Evolutionary conservation across 768 basidiomycete genomes (phyloP).

Genomic region (Melanogaster broomeanus): DNA sequence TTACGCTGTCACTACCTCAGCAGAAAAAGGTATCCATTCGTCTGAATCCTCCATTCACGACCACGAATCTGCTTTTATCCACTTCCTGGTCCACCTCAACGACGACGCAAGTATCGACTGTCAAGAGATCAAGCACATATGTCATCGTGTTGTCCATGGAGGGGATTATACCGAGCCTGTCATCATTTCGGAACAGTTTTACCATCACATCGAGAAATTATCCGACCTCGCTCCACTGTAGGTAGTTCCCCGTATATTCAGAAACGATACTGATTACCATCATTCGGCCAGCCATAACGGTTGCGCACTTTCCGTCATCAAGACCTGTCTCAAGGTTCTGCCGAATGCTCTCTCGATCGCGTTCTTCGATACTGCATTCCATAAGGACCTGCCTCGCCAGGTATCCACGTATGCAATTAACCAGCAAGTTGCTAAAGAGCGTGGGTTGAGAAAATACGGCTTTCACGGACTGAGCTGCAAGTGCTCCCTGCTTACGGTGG

Average conservation of each 20-base stretch:
- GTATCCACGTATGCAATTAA: conserved; percentile 81
- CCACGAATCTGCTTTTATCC: conserved; percentile 62
- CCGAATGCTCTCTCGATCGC: conserved; percentile 75
- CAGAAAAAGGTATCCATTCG: conserved; percentile 20
- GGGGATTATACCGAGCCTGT: conserved; percentile 76
- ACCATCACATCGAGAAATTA: conserved; percentile 70
- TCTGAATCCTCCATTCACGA: conserved; percentile 43
- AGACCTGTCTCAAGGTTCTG: conserved; percentile 59
- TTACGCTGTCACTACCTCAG: background rate
- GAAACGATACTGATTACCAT: background rate
- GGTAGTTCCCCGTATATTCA: conserved; percentile 28
- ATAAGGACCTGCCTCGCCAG: conserved; percentile 72
- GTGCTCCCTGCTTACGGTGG: background rate
- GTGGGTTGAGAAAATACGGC: conserved; percentile 85
- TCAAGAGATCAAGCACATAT: conserved; percentile 52
- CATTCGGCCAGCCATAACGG: conserved; percentile 54
- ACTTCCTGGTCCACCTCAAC: conserved; percentile 55
- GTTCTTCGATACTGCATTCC: conserved; percentile 89
- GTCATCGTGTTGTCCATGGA: conserved; percentile 87
- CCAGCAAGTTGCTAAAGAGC: conserved; percentile 56
- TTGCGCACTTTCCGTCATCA: conserved; percentile 59
- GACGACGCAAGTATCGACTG: conserved; percentile 43
- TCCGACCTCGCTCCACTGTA: conserved; percentile 82
- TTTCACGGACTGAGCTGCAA: conserved; percentile 85
- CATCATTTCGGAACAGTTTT: conserved; percentile 64